A percentile compares a stretch with the other conserved stretches of the same genome.
These are phyloP conservation scores for Cutaneotrichosporon cyanovorans DNA, from an alignment of 1,284 basidiomycete genomes.

Conservation along the genomic window DNA sequence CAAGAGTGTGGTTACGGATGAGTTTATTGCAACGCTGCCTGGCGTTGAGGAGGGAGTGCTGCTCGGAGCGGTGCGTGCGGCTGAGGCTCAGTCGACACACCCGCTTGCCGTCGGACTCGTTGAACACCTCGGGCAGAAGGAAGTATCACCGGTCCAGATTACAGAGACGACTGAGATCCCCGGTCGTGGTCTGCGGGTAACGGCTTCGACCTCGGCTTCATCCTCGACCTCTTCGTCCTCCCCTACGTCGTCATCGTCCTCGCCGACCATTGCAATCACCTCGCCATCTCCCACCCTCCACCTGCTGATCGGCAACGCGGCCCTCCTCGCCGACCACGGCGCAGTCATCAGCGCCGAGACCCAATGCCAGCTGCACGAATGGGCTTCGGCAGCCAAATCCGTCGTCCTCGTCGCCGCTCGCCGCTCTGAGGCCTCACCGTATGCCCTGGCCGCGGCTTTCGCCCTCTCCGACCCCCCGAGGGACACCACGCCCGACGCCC, in stretches of 20 bases:
- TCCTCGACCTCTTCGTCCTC: conserved; percentile 15
- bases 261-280: too few relatives aligned
- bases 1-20: conserved; percentile 24
- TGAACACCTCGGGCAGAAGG: conserved; percentile 57
- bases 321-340: conserved; percentile 18
- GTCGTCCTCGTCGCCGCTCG: conserved; percentile 72
- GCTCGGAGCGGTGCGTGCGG: conserved; percentile 54
- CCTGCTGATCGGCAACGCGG: conserved; percentile 42
- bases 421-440: conserved; percentile 27
- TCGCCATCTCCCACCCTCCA: conserved; percentile 63
- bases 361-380: conserved; percentile 55
- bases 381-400: conserved; percentile 64
- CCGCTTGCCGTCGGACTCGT: conserved; percentile 90
- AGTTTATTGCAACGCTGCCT: conserved; percentile 27
- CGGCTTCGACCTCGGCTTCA: conserved; percentile 48
- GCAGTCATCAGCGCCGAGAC: conserved; percentile 28
- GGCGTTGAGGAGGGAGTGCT: conserved; percentile 20
- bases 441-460: conserved; percentile 40
- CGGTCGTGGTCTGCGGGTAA: conserved; percentile 77
- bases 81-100: conserved; percentile 85
- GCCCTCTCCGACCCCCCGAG: conserved; percentile 80
- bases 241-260: conserved; percentile 49
- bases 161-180: conserved; percentile 73
- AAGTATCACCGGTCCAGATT: conserved; percentile 50
- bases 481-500: conserved; percentile 67